Percentiles rank a stretch among this genome's conserved stretches.
Conservation (phyloP, 768 basidiomycete genomes). For the Sutorius australiensis region DNA sequence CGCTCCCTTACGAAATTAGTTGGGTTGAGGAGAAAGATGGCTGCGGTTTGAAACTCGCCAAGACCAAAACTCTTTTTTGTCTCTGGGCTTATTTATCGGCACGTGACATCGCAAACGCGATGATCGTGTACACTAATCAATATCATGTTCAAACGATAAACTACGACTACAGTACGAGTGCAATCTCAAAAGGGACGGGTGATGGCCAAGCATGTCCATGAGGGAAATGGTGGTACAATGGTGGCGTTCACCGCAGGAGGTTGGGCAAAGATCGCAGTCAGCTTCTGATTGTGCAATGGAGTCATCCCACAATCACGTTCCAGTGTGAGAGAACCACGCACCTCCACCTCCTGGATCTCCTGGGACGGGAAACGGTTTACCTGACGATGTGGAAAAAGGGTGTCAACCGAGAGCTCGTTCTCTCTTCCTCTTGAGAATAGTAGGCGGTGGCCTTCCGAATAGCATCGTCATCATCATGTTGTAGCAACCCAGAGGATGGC, state of each 20-base stretch:
- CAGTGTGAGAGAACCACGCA: neutral
- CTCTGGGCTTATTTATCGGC: constrained; percentile 9
- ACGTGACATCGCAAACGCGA: constrained; percentile 17
- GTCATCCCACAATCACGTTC: too few relatives aligned
- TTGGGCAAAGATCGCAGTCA: neutral
- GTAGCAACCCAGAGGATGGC: neutral
- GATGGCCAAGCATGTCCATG: neutral
- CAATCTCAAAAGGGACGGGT: too few relatives aligned
- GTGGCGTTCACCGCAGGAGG: neutral
- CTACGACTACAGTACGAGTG: too few relatives aligned
- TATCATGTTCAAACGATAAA: too few relatives aligned
- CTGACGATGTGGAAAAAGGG: neutral
- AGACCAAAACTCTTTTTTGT: constrained; percentile 7
- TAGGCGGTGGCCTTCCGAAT: neutral
- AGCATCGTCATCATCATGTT: neutral
- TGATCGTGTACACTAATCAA: too few relatives aligned
- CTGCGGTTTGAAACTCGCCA: constrained; percentile 5
- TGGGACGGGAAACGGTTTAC: neutral
- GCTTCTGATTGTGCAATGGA: neutral
- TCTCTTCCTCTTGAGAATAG: neutral
- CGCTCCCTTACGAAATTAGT: neutral
- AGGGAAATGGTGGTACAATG: neutral
- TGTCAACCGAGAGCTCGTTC: neutral
- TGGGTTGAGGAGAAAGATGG: neutral
- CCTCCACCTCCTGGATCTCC: neutral